These are phyloP conservation scores for Tylopilus orsonianus DNA, from an alignment of 1,284 basidiomycete species.

Conservation along the genomic window DNA sequence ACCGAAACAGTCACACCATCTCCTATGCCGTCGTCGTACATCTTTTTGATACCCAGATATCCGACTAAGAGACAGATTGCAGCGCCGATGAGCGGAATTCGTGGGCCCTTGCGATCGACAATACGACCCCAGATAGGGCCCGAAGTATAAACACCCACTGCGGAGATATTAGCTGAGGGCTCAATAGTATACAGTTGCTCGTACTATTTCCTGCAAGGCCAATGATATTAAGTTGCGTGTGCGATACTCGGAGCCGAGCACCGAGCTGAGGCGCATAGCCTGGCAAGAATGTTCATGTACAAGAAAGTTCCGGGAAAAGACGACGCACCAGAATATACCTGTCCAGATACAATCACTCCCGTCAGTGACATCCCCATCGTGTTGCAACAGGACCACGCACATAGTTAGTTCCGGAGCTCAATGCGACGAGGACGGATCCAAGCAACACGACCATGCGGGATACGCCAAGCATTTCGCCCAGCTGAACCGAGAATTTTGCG, in stretches of 20 bases:
- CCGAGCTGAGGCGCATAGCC: constrained; percentile 83
- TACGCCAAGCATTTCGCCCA: constrained; percentile 10
- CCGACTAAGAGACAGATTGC: constrained; percentile 57
- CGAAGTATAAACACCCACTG: constrained; percentile 60
- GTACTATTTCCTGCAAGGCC: constrained; percentile 67
- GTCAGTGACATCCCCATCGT: constrained; percentile 5
- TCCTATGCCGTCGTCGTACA: constrained; percentile 54
- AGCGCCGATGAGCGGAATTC: constrained; percentile 46
- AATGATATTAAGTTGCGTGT: constrained; percentile 75
- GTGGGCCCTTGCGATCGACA: constrained; percentile 64
- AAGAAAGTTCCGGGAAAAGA: background rate
- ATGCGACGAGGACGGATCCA: constrained; percentile 55
- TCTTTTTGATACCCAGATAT: constrained; percentile 63
- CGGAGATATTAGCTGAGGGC: constrained; percentile 3
- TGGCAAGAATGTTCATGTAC: constrained; percentile 27
- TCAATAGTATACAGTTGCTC: constrained; percentile 11
- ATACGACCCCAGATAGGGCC: constrained; percentile 72
- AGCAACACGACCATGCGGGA: constrained; percentile 42
- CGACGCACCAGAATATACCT: constrained; percentile 34
- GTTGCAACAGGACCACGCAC: constrained; percentile 40
- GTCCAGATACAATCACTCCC: background rate
- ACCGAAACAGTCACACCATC: constrained; percentile 18
- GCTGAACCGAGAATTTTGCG: background rate
- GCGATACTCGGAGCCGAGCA: constrained; percentile 63
- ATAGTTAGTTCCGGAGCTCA: constrained; percentile 73